A percentile compares a stretch with the other conserved stretches of the same genome.
Evolutionary conservation across 2,329 filamentous ascomycete species (phyloP).

Genomic region (Dactylonectria estremocensis): DNA sequence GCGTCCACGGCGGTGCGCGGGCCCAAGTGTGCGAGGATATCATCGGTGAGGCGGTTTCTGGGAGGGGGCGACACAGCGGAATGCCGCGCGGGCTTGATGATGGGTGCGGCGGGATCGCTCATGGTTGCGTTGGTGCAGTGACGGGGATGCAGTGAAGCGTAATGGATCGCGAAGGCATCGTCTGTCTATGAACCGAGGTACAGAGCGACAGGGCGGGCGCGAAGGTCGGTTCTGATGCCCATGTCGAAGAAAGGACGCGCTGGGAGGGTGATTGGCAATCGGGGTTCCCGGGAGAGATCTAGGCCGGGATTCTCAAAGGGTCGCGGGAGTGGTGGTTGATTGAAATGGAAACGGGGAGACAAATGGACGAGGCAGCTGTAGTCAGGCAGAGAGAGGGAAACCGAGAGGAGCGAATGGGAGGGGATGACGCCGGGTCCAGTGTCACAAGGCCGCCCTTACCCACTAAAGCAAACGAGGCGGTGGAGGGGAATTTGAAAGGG

Average conservation of each 20-base stretch:
- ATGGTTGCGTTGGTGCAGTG: slow-evolving; percentile 48
- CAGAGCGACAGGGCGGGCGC: slow-evolving; percentile 42
- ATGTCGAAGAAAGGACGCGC: slow-evolving; percentile 47
- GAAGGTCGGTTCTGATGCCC: slow-evolving; percentile 46
- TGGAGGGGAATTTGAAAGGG: slow-evolving; percentile 19
- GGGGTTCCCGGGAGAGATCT: slow-evolving; percentile 20
- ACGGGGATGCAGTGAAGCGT: slow-evolving; percentile 36
- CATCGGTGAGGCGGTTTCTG: slow-evolving; percentile 64
- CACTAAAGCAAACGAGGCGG: slow-evolving; percentile 30
- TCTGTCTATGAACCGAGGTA: slow-evolving; percentile 49
- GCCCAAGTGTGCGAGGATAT: slow-evolving; percentile 73
- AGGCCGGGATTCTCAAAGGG: slow-evolving; percentile 19
- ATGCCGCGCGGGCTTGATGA: slow-evolving; percentile 54
- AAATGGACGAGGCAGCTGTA: slow-evolving; percentile 25
- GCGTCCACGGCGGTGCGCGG: slow-evolving; percentile 74
- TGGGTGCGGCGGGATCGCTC: slow-evolving; percentile 52
- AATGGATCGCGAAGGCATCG: slow-evolving; percentile 46
- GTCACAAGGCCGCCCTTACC: slow-evolving; percentile 28
- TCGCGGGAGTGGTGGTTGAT: slow-evolving; percentile 32
- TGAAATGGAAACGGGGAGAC: slow-evolving; percentile 20
- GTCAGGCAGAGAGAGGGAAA: slow-evolving; percentile 23
- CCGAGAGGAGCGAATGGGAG: slow-evolving; percentile 25
- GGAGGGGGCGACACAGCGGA: slow-evolving; percentile 60
- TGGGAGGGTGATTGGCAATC: slow-evolving; percentile 33
- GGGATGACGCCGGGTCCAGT: slow-evolving; percentile 27